Percentiles rank a stretch among this genome's conserved stretches.
Evolutionary conservation across 805 yeast species (phyloP).

Genomic region (Grigorovia transvaalensis): DNA sequence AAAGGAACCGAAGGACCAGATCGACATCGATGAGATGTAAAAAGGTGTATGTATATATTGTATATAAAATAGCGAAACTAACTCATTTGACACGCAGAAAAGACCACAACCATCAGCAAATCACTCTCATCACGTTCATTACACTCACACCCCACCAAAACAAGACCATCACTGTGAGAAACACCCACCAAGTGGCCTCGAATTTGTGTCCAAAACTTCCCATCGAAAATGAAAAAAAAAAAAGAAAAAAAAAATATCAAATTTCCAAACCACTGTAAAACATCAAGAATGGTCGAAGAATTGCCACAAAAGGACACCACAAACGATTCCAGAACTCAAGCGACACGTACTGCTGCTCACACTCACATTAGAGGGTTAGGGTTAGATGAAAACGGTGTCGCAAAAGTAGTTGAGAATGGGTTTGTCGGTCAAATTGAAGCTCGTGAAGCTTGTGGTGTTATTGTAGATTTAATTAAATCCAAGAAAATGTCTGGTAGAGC

Average conservation of each 20-base stretch:
- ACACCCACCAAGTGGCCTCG: background rate
- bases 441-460: conserved; percentile 87
- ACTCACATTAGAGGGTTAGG: conserved; percentile 96
- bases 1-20: conserved; percentile 80
- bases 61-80: background rate
- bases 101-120: background rate
- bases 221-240: background rate
- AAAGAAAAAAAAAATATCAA: background rate
- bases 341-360: conserved; percentile 78
- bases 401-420: conserved; percentile 81
- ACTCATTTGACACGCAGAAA: background rate
- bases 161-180: too few species aligned
- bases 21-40: conserved; percentile 43
- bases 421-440: conserved; percentile 63
- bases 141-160: background rate
- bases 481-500: conserved; percentile 94
- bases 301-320: conserved; percentile 12
- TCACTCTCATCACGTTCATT: background rate
- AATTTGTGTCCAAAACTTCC: background rate
- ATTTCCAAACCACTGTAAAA: conserved; percentile 40
- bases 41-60: background rate
- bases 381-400: conserved; percentile 78
- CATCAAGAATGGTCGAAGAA: conserved; percentile 43
- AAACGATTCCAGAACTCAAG: conserved; percentile 6
- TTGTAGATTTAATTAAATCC: conserved; percentile 85